phyloP scores from a whole-genome alignment of 768 basidiomycete species.

The Cubamyces sp. region DNA sequence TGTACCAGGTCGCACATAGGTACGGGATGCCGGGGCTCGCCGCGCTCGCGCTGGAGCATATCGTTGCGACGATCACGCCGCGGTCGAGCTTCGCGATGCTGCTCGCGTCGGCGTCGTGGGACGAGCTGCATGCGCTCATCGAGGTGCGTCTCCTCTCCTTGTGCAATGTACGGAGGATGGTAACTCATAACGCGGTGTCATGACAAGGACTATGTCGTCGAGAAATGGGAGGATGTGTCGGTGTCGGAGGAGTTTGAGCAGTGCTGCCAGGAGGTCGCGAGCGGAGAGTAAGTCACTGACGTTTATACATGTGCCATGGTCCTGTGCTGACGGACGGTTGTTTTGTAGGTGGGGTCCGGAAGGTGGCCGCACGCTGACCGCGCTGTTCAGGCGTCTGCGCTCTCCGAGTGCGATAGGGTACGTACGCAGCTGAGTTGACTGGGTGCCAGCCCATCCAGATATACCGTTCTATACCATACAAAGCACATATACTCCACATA shows the following conservation, averaged over 20 bases:
- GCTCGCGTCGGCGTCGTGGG: slow-evolving; percentile 70
- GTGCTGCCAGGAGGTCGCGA: slow-evolving; percentile 72
- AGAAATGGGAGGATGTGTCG: slow-evolving; percentile 76
- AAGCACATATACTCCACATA: too few relatives aligned
- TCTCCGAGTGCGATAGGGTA: slow-evolving; percentile 49
- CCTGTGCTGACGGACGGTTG: slow-evolving; percentile 4
- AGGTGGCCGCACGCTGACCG: slow-evolving; percentile 70
- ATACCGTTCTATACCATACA: too few relatives aligned
- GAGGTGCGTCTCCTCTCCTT: slow-evolving; percentile 48
- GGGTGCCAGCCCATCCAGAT: too few relatives aligned
- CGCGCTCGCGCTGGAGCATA: slow-evolving; percentile 71
- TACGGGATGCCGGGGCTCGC: slow-evolving; percentile 71
- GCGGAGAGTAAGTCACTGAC: slow-evolving; percentile 62
- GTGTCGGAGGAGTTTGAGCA: slow-evolving; percentile 65
- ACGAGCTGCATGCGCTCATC: slow-evolving; percentile 61
- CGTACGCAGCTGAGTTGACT: slow-evolving; percentile 20
- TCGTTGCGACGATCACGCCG: slow-evolving; percentile 69
- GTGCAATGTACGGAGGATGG: slow-evolving; percentile 14
- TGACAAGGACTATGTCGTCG: slow-evolving; percentile 69
- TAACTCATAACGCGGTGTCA: slow-evolving; percentile 2
- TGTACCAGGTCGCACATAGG: slow-evolving; percentile 79
- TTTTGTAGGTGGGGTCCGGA: slow-evolving; percentile 65
- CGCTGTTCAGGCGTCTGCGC: slow-evolving; percentile 66
- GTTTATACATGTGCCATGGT: background rate
- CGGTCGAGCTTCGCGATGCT: slow-evolving; percentile 68